These are phyloP conservation scores for Trichoderma erinaceum DNA, from an alignment of 495 filamentous ascomycete genomes.

Conservation along the genomic window DNA sequence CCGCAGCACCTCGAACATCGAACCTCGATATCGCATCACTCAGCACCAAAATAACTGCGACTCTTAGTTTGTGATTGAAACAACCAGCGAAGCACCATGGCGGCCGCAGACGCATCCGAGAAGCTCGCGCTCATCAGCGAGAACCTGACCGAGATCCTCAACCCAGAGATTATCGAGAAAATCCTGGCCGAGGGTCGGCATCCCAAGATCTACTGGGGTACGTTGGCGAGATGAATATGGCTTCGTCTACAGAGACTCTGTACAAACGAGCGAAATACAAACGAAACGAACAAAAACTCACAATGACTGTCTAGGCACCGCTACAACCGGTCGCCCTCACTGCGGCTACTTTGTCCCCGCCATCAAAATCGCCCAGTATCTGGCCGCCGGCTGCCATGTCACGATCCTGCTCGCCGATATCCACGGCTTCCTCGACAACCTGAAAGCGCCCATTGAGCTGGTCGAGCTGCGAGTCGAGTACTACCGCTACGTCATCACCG, in stretches of 20 bases:
- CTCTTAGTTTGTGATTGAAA: not conserved
- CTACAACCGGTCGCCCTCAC: constrained; percentile 75
- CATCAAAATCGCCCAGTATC: constrained; percentile 84
- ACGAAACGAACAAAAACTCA: too few relatives aligned
- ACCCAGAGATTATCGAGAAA: constrained; percentile 76
- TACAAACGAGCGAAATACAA: constrained; percentile 11
- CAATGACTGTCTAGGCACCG: constrained; percentile 59
- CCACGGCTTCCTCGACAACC: constrained; percentile 73
- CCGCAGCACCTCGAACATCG: not conserved
- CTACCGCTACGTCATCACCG: constrained; percentile 61
- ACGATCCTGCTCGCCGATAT: constrained; percentile 77
- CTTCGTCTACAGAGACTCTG: too few relatives aligned
- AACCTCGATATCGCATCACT: not conserved
- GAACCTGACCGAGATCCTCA: constrained; percentile 79
- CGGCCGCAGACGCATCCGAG: constrained; percentile 20
- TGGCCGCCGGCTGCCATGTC: constrained; percentile 76
- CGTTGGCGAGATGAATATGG: constrained; percentile 16
- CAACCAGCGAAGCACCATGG: constrained; percentile 8
- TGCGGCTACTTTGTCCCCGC: constrained; percentile 79
- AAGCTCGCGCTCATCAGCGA: constrained; percentile 65
- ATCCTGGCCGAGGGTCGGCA: constrained; percentile 65
- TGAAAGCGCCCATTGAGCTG: constrained; percentile 84
- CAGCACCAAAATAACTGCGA: not conserved
- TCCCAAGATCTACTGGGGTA: constrained; percentile 81
- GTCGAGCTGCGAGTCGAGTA: constrained; percentile 70